Evolutionary conservation across 148 eudicot genomes (phyloP).

Genomic region (Chenopodium suecicum): DNA sequence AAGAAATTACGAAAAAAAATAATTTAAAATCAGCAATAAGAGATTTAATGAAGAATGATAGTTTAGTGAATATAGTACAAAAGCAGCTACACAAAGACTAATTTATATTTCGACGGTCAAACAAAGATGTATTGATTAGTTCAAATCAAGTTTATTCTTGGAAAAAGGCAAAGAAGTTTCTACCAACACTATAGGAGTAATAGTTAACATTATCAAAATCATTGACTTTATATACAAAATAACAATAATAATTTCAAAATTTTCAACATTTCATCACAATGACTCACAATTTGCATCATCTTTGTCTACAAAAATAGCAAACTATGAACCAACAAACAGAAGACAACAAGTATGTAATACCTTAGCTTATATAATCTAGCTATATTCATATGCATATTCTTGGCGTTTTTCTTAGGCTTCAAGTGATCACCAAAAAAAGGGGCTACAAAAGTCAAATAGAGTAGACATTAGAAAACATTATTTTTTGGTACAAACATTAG

Average conservation of each 20-base stretch:
- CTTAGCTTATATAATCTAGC: not conserved
- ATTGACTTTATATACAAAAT: not conserved
- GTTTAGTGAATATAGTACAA: too few species aligned
- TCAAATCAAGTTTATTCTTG: not conserved
- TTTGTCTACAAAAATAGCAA: conserved; percentile 3
- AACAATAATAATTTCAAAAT: not conserved
- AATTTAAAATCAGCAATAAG: too few species aligned
- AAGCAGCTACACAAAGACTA: not conserved
- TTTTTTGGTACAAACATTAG: not conserved
- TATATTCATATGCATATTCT: not conserved
- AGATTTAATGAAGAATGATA: too few species aligned
- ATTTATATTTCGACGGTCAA: not conserved
- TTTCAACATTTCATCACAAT: conserved; percentile 8
- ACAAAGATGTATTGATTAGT: not conserved
- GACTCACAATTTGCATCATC: conserved; percentile 12
- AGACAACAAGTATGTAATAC: conserved; percentile 5
- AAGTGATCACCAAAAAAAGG: not conserved
- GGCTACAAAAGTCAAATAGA: conserved; percentile 18
- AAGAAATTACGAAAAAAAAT: too few species aligned
- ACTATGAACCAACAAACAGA: conserved; percentile 12
- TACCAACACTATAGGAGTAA: not conserved
- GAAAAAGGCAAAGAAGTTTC: not conserved
- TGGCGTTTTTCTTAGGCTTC: not conserved
- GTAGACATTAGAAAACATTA: conserved; percentile 9
- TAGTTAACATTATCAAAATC: conserved; percentile 1